Base-by-base conservation (phyloP, 768 basidiomycete species). In the Tephrocybe rancida region DNA sequence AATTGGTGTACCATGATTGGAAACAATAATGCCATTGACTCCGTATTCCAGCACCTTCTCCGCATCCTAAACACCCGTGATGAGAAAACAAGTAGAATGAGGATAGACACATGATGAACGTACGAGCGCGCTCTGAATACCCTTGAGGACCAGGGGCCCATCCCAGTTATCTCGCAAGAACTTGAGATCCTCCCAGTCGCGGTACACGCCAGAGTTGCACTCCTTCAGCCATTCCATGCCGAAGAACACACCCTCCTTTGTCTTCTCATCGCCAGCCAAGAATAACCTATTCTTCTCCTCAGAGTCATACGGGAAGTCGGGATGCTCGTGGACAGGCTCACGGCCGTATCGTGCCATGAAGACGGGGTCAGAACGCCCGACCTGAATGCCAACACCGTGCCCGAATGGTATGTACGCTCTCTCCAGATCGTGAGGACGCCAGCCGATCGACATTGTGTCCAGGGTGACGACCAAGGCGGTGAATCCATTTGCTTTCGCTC, bases 401-500 rank as follows among this genome's bases (percentile, higher is more conserved):
- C 61, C 59, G 63, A 90, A 88, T 5, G 90, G 89, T 13, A 88
- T 74, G 64, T 82, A 92, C 0, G 81, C 73, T 3, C 67, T 76
- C 44, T 82, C 76, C 49, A 92, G 72, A 62, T 92, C 90, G 65
- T 87, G 84, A 3, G 88, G 88, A 2, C 88, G 83, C 87, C 87
- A 92, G 21, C 88, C 90, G 27, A 91, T 67, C 0, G 71, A 48
- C 78, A 85, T 84, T 1, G 88, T 87, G 67, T 93, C 90, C 11
- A 92, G 74, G 0, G 91, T 92, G 57, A 93, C 76, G n/a, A 92
- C 82, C 30, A 92, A 83, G 13, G 84, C 82, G 3, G 73, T 81
- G 70, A 83, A 93, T 14, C 86, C 86, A 49, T 70, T 82, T 1
- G 71, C 75, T 66, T 89, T 88, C 10, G 83, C 86, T 2, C 90